Conservation (phyloP, 2,329 filamentous ascomycete genomes). For the Cladorrhinum sp. region DNA sequence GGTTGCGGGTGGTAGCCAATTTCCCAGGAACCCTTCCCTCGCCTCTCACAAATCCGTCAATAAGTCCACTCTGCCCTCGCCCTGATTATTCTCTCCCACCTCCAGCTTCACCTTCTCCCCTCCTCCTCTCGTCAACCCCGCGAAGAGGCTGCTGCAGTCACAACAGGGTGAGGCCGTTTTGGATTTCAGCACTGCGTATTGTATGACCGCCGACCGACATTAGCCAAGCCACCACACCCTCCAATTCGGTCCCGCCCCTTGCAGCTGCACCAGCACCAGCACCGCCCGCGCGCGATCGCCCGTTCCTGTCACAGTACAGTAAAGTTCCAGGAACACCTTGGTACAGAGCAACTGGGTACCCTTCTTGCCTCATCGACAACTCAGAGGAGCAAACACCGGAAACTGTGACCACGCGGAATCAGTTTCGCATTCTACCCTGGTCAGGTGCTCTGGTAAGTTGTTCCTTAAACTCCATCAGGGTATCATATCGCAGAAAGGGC, state of each 20-base stretch:
- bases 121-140: not conserved
- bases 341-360: not conserved
- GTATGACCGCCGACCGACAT: not conserved
- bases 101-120: not conserved
- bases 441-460: not conserved
- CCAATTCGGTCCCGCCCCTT: not conserved
- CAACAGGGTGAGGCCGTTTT: slow-evolving; percentile 3
- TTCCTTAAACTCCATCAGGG: not conserved
- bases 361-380: not conserved
- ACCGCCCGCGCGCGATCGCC: not conserved
- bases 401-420: not conserved
- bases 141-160: not conserved
- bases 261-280: not conserved
- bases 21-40: not conserved
- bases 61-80: not conserved
- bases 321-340: not conserved
- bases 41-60: not conserved
- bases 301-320: not conserved
- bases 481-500: not conserved
- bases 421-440: not conserved
- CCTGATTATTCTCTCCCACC: not conserved
- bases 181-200: not conserved
- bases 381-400: not conserved
- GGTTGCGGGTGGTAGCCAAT: not conserved
- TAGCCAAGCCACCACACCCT: not conserved